Conservation (phyloP, 2,329 filamentous ascomycete genomes). For the Blastomyces percursus region DNA sequence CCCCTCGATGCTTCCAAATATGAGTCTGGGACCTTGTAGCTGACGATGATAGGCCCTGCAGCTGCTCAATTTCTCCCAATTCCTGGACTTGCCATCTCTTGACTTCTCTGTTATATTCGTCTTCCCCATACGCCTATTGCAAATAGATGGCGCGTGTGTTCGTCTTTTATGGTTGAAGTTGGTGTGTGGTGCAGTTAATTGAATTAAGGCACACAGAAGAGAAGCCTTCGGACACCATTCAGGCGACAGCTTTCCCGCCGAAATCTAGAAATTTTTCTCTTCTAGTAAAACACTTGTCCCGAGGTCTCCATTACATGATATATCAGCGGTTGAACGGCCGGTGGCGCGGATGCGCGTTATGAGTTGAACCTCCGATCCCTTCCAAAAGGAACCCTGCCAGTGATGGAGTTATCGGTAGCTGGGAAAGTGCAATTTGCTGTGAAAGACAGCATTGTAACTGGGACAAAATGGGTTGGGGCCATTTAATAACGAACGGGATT, state of each 20-base stretch:
- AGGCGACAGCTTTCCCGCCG: background rate
- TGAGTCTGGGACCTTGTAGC: background rate
- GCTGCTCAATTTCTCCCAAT: background rate
- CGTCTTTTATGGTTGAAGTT: background rate
- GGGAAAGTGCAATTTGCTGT: background rate
- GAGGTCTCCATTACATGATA: background rate
- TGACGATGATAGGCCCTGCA: background rate
- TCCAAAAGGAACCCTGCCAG: background rate
- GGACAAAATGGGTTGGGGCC: background rate
- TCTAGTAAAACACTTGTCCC: background rate
- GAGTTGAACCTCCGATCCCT: background rate
- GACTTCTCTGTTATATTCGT: background rate
- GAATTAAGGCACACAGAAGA: background rate
- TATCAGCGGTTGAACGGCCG: background rate
- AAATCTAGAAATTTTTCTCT: background rate
- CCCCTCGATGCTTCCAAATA: background rate
- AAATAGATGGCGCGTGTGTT: background rate
- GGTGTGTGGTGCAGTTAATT: background rate
- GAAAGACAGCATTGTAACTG: background rate
- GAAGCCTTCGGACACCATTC: background rate
- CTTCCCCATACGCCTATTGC: background rate
- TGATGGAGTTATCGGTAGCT: background rate
- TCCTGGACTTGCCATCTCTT: background rate
- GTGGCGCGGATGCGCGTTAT: background rate
- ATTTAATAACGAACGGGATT: background rate